Conservation (phyloP, 768 basidiomycete species). For the Hemileccinum impolitum region DNA sequence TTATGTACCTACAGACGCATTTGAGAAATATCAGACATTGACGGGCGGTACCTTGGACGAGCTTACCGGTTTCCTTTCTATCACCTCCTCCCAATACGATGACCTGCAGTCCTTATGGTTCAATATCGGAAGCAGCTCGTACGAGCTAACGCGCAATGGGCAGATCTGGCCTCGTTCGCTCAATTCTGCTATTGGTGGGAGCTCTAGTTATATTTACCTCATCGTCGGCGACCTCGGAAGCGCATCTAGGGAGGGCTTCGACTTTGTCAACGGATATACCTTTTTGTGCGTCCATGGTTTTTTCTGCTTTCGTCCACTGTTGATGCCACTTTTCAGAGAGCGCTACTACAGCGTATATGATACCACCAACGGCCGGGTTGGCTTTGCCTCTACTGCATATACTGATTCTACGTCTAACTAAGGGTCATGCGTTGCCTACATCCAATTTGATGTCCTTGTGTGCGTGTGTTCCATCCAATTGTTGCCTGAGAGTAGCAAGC, state of each 20-base stretch:
- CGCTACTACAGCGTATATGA: no score
- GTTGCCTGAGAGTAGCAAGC: no score
- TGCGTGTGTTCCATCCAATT: no score
- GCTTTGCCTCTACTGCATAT: no score
- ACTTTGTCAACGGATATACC: no score
- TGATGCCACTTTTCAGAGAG: no score
- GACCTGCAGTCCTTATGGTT: constrained; percentile 22
- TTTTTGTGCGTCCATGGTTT: no score
- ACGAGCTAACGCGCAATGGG: constrained; percentile 16
- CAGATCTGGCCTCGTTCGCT: constrained; percentile 11
- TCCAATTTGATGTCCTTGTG: no score
- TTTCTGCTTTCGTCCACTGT: no score
- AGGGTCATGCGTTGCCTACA: no score
- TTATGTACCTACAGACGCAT: constrained; percentile 16
- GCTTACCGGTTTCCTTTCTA: constrained; percentile 22
- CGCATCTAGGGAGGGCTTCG: not conserved
- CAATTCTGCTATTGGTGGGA: constrained; percentile 24
- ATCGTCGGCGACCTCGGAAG: constrained; percentile 14
- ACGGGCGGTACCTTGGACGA: constrained; percentile 13
- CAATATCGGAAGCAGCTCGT: constrained; percentile 3
- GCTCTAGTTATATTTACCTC: constrained; percentile 18
- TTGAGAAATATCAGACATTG: constrained; percentile 6
- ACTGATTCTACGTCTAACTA: no score
- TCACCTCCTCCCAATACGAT: constrained; percentile 20
- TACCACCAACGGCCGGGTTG: no score